Evolutionary conservation across 1,284 basidiomycete species (phyloP).

Genomic region (Wallemia hederae): DNA sequence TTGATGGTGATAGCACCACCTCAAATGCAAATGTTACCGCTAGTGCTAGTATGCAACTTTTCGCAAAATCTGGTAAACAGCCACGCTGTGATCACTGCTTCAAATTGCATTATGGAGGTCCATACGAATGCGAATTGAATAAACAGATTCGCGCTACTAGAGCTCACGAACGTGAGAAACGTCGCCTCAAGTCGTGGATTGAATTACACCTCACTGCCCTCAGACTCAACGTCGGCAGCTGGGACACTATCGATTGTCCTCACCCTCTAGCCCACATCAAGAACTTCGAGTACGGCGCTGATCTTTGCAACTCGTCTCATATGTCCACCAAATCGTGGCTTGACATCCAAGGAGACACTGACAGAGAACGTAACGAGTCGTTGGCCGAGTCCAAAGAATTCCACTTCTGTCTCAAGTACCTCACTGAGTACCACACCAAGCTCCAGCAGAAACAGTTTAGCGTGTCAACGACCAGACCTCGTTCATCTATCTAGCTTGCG

Average conservation of each 20-base stretch:
- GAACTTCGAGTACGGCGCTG: not conserved
- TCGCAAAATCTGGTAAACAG: not conserved
- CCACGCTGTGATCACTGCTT: not conserved
- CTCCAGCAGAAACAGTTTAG: not conserved
- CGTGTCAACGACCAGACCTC: not conserved
- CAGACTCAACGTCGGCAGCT: not conserved
- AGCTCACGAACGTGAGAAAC: not conserved
- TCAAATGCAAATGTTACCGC: no score
- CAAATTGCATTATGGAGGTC: not conserved
- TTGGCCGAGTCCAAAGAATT: not conserved
- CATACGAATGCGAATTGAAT: not conserved
- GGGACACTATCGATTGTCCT: not conserved
- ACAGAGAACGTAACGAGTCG: not conserved
- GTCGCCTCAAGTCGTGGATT: not conserved
- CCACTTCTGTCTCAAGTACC: not conserved
- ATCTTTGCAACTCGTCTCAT: not conserved
- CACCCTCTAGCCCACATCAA: not conserved
- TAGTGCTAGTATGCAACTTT: no score
- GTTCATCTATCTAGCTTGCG: not conserved
- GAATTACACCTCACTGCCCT: not conserved
- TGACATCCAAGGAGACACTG: not conserved
- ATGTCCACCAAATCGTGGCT: not conserved
- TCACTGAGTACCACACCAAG: not conserved
- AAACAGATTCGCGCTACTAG: not conserved
- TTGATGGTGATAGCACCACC: no score